Base-by-base conservation (phyloP, 2,329 filamentous ascomycete genomes). In the Paraphaeosphaeria minitans region DNA sequence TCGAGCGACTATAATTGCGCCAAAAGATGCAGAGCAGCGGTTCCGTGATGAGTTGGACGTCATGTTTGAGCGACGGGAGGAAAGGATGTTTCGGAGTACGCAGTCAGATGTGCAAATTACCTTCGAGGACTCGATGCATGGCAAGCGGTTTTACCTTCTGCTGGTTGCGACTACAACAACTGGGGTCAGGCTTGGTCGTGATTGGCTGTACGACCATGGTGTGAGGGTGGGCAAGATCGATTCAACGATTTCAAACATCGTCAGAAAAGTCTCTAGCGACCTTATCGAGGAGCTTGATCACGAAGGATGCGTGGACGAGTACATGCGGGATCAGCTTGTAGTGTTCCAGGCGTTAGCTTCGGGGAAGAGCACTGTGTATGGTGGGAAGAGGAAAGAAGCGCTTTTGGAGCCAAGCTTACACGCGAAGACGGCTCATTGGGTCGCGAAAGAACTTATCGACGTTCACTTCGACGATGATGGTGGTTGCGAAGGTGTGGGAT, bases 281-380 rank as follows among this genome's bases (percentile, higher is more conserved):
- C 70, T 87, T 35, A 65, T 78, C 0, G 50, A 63, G 1, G 84
- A 87, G 58, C 70, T 84, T 46, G 68, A 73, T 13, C 75, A 80
- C 58, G 77, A 74, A 0, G 80, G 82, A 0, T 83, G 79, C 63
- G 80, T 86, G 4, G 85, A 88, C 64, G 78, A 81, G 66, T 78
- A 80, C 60, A 79, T 86, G 80, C 75, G 83, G 45, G 86, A 88
- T 69, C 85, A 88, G 65, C 63, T 88, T 27, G 82, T 87, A 1
- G 78, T 88, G 0, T 88, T 86, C 57, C 84, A 87, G 66, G 83
- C 83, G 16, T 70, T 88, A 21, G 83, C 83, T 4, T 64, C 73
- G 9, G 82, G 82, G 0, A 65, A 31, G 39, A 79, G 77, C 60
- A 48, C 51, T 0, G 74, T 82, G 0, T 69, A 68, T 61, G 69